These are phyloP conservation scores for Lolium multiflorum DNA, from an alignment of 176 grass and related monocot species.

Conservation along the genomic window DNA sequence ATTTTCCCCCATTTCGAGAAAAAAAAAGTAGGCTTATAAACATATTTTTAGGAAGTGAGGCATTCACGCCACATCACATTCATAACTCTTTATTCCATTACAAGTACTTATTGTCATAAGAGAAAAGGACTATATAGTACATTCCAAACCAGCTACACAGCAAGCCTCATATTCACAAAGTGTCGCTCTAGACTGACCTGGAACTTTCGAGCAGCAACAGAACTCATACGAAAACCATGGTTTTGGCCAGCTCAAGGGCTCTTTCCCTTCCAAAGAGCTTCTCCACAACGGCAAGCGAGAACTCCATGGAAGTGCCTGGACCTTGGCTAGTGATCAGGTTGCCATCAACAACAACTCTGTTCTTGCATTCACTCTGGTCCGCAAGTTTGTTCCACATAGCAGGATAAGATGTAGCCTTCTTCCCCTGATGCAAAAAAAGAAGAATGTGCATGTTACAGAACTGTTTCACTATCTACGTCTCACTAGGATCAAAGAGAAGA, in stretches of 20 bases:
- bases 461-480: neutral
- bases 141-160: neutral
- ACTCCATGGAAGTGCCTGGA: conserved; percentile 74
- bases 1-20: too few relatives aligned
- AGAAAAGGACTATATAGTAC: neutral
- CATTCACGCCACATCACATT: neutral
- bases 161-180: conserved; percentile 47
- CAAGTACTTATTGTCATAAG: neutral
- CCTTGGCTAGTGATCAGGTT: conserved; percentile 87
- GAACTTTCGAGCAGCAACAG: neutral
- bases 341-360: conserved; percentile 72
- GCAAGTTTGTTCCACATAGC: conserved; percentile 69
- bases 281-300: conserved; percentile 64
- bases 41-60: neutral
- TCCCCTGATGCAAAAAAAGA: conserved; percentile 48
- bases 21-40: too few relatives aligned
- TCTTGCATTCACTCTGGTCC: conserved; percentile 67
- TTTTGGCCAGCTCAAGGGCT: conserved; percentile 65
- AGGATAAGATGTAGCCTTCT: conserved; percentile 79
- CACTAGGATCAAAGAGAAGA: neutral
- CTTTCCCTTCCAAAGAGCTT: conserved; percentile 68
- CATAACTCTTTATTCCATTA: conserved; percentile 38
- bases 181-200: neutral
- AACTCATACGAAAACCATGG: conserved; percentile 62
- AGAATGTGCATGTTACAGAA: neutral